Conservation (phyloP, 345 rosid genomes). For the Kandelia obovata region DNA sequence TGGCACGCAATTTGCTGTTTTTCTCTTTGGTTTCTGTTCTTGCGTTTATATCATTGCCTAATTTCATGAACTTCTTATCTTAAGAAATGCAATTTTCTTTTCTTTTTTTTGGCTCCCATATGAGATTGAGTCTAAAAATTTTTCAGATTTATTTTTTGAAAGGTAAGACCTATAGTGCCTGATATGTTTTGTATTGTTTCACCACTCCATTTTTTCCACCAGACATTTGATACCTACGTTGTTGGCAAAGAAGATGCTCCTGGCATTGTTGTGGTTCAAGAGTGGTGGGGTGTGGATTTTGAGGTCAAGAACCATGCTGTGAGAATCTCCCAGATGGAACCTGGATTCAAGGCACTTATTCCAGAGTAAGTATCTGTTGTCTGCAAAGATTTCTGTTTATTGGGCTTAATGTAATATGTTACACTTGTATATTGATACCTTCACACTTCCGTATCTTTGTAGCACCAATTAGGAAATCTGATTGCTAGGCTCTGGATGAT, state of each 20-base stretch:
- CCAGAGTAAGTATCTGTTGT: conserved; percentile 54
- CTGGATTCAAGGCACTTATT: conserved; percentile 83
- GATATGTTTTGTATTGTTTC: not conserved
- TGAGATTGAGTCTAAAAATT: too few species aligned
- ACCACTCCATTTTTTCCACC: conserved; percentile 6
- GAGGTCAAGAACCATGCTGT: conserved; percentile 91
- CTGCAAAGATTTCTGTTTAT: too few species aligned
- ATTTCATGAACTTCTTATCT: not conserved
- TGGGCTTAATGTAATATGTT: too few species aligned
- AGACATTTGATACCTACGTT: conserved; percentile 89
- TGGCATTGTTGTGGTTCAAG: conserved; percentile 87
- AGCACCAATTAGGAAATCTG: too few species aligned
- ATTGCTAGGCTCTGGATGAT: too few species aligned
- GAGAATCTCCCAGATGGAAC: conserved; percentile 70
- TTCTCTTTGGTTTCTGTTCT: not conserved
- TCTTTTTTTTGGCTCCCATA: too few species aligned
- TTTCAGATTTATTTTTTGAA: too few species aligned
- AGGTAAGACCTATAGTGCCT: too few species aligned
- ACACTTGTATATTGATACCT: too few species aligned
- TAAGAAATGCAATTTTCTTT: too few species aligned
- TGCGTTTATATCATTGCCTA: not conserved
- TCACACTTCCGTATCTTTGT: too few species aligned
- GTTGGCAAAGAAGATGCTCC: conserved; percentile 90
- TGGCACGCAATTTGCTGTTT: not conserved
- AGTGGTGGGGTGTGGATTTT: conserved; percentile 99